Evolutionary conservation across 305 asterid genomes (phyloP), one percentile per base, ranked within the genome.

Genomic region (Fraxinus platypoda): DNA sequence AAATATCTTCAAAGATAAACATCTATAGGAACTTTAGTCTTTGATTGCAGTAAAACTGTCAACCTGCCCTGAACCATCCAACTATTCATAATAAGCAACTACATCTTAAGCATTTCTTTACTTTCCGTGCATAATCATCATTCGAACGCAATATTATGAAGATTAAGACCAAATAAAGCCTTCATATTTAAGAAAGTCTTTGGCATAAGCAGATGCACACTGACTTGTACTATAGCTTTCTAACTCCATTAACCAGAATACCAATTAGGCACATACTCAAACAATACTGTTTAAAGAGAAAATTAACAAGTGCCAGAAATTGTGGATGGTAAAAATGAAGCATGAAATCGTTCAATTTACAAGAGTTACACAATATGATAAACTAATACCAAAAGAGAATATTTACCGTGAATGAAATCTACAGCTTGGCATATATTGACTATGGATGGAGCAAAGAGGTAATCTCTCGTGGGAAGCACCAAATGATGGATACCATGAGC

Each of bases 391-490:
- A 75, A 52, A 35, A 71, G 11, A 66, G 30, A 80, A 38, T 26
- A 76, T 86, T 83, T 77, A 92, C 96, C 92, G 38, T 89, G 89
- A 83, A 90, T 92, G 78, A 92, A 90, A 37, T 85, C 90, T 66
- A 92, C 93, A 31, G 93, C 94, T 85, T 54, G 84, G 85, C 89
- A 83, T 85, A 92, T 90, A 80, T 89, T 85, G 76, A 57, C 79
- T 75, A 88, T 80, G 35, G 92, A 92, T 77, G 93, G 96, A 74
- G 96, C 94, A 78, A 89, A 92, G 76, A 90, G 86, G 84, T 92
- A 92, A 82, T 92, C 96, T 87, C 94, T 90, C 25, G 94, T 92
- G 26, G 96, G 93, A 28, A 92, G 90, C 76, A 92, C 92, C 88
- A 92, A 85, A 84, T 92, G 90, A 83, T 78, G 85, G 81, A 92